These are phyloP conservation scores for Xerocomellus amylosporus DNA, from an alignment of 768 basidiomycete species.

Conservation along the genomic window DNA sequence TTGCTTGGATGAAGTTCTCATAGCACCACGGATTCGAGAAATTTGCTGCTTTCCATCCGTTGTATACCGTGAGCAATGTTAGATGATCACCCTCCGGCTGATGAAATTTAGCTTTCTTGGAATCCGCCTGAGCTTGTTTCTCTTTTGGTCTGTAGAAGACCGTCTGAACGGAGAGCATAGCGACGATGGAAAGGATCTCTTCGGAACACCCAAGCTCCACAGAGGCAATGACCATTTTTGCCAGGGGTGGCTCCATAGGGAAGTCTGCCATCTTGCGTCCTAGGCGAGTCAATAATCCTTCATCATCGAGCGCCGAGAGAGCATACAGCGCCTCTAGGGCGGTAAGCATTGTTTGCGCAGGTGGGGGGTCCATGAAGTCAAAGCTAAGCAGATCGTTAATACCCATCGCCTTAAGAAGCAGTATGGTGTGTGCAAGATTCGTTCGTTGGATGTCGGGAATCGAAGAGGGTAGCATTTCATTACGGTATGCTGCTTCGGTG, in stretches of 20 bases:
- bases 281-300: conserved; percentile 89
- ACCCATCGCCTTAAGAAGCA: conserved; percentile 98
- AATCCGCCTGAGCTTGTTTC: conserved; percentile 98
- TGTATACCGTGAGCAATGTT: conserved; percentile 91
- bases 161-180: conserved; percentile 94
- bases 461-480: conserved; percentile 97
- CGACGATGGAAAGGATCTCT: conserved; percentile 94
- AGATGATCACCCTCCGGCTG: conserved; percentile 97
- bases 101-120: conserved; percentile 99
- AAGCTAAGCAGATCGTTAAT: conserved; percentile 97
- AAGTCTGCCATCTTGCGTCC: conserved; percentile 99
- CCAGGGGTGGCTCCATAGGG: conserved; percentile 93
- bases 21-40: conserved; percentile 99
- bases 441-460: conserved; percentile 98
- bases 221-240: conserved; percentile 98
- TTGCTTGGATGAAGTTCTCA: conserved; percentile 97
- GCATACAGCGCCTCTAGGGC: conserved; percentile 94
- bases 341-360: conserved; percentile 94
- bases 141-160: conserved; percentile 99
- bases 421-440: conserved; percentile 87
- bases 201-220: conserved; percentile 98
- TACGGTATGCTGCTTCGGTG: conserved; percentile 96
- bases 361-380: conserved; percentile 99
- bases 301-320: conserved; percentile 93
- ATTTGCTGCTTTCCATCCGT: conserved; percentile 95